These are phyloP conservation scores for Asparagopsis taxiformis DNA, from an alignment of 31 red algal species.

Conservation along the genomic window DNA sequence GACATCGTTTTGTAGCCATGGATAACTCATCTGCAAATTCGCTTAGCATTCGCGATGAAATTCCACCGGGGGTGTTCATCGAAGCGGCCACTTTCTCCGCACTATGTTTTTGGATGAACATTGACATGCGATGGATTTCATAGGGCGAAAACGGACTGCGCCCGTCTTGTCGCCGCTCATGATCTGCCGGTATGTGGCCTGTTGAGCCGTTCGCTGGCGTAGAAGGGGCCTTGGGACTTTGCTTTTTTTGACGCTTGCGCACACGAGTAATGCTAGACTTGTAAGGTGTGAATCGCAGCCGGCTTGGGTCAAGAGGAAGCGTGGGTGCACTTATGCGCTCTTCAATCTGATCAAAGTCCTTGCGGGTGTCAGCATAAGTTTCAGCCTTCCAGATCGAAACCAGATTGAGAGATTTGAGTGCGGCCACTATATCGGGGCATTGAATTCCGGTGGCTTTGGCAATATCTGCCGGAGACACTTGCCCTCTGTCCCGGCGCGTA, in stretches of 20 bases:
- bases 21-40: background rate
- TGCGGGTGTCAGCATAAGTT: slow-evolving; percentile 51
- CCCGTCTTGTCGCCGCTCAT: too few relatives aligned
- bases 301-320: slow-evolving; percentile 12
- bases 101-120: background rate
- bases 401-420: slow-evolving; percentile 55
- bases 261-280: background rate
- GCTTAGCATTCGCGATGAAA: background rate
- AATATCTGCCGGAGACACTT: slow-evolving; percentile 46
- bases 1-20: background rate
- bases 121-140: background rate
- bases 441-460: slow-evolving; percentile 59
- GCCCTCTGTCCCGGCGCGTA: slow-evolving; percentile 10
- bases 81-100: background rate
- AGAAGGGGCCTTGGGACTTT: background rate
- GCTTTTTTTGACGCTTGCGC: background rate
- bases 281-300: background rate
- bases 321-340: slow-evolving; percentile 4
- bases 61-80: slow-evolving; percentile 8
- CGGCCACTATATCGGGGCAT: slow-evolving; percentile 26
- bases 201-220: background rate
- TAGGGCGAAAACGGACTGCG: background rate
- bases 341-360: slow-evolving; percentile 21
- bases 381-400: slow-evolving; percentile 63
- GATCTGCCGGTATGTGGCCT: background rate